Base-by-base conservation (phyloP, 352 stramenopile species). In the Pythium aristosporum region DNA sequence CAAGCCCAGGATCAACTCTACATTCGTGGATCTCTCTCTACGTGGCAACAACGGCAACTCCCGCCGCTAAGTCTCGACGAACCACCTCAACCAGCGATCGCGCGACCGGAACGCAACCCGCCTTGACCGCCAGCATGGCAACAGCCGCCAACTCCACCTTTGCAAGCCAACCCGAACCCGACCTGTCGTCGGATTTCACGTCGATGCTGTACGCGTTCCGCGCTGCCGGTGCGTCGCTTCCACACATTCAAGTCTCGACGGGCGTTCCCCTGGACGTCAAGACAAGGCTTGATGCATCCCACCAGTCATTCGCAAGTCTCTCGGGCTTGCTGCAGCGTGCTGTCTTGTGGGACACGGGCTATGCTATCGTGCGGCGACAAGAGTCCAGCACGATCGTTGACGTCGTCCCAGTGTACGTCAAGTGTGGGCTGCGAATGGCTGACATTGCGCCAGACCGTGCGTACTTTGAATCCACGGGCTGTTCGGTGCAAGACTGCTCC, bases 391-490 rank as follows among this genome's bases (percentile, higher is more conserved):
- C 54, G 23, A 28, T 56, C 3, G 71, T 68, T 25, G 43, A 64
- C 21, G 46, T 70, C n/a, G 68, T 71, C 5, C 64, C 67, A 7
- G 59, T 77, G 3, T 64, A 61, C 32, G 67, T 77, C 13, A 68
- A 63, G 15, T 77, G 67, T 28, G 71, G 67, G 1, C 51, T 74
- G 23, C 48, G 42, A 3, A 69, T 69, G 63, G 42, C 48, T 7
- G 49, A 69, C 25, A 50, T 69, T 9, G 63, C 56, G 10, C 47
- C 46, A 1, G 57, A 52, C 46, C 55, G 20, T 0, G 16, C 25
- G 21, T 69, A 69, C 30, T 62, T 63, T 32, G 34, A 46, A 51
- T 55, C 55, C 3, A 65, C 55, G 0, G 57, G 63, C 18, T 75
- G 71, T 46, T 39, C 42, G 0, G 34, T 53, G 20, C n/a, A 55